Conservation (phyloP, 2,329 filamentous ascomycete genomes). For the Colletotrichum shisoi region DNA sequence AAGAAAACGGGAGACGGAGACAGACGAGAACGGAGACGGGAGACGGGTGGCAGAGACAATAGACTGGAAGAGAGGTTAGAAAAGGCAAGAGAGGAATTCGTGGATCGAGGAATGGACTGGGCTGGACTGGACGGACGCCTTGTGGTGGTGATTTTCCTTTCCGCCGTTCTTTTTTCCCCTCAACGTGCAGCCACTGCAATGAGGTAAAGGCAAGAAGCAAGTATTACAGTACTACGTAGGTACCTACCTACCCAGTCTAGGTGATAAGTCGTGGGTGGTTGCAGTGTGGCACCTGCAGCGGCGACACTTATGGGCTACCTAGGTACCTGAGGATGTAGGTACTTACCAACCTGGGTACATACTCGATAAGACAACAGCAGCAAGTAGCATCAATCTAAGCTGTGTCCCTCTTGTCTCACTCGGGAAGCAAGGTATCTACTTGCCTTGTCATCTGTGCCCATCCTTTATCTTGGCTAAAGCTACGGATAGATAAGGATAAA, state of each 20-base stretch:
- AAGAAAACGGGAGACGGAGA: constrained; percentile 12
- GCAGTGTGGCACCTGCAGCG: constrained; percentile 7
- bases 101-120: constrained; percentile 31
- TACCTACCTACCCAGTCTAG: neutral
- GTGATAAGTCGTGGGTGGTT: constrained; percentile 20
- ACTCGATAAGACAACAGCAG: neutral
- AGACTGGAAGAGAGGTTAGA: neutral
- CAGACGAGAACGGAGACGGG: constrained; percentile 5
- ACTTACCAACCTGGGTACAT: no score
- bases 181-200: constrained; percentile 23
- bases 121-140: constrained; percentile 30
- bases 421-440: neutral
- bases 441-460: neutral
- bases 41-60: constrained; percentile 34
- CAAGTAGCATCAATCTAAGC: constrained; percentile 13
- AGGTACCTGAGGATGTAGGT: no score
- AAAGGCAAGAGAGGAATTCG: constrained; percentile 7
- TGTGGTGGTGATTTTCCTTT: constrained; percentile 34
- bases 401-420: constrained; percentile 29
- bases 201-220: constrained; percentile 7
- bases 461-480: neutral
- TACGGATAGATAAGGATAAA: constrained; percentile 17
- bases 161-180: constrained; percentile 33
- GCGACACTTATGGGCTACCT: neutral
- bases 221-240: neutral